Percentiles rank a stretch among this genome's conserved stretches.
These are phyloP conservation scores for Calophaca sinica DNA, from an alignment of 306 rosid species.

Conservation along the genomic window DNA sequence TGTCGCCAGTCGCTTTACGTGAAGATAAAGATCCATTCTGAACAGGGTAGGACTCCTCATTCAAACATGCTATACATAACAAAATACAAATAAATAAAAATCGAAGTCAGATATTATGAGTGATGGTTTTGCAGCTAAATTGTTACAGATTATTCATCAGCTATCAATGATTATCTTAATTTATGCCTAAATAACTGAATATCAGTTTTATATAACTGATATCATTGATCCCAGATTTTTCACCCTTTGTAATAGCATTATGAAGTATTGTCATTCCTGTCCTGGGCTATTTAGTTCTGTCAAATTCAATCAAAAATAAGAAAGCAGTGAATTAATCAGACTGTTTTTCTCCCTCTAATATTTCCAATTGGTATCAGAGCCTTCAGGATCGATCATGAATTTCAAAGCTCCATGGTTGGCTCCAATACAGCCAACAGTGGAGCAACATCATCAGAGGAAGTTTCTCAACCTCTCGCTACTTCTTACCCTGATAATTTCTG, in stretches of 20 bases:
- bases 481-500: too few relatives aligned
- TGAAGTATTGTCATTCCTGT: too few relatives aligned
- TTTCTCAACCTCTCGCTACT: too few relatives aligned
- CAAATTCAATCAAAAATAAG: too few relatives aligned
- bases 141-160: background rate
- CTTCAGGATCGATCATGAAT: background rate
- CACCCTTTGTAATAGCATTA: background rate
- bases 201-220: background rate
- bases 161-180: background rate
- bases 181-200: background rate
- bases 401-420: background rate
- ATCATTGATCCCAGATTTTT: background rate
- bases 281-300: too few relatives aligned
- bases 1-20: slow-evolving; percentile 61
- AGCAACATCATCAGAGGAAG: background rate
- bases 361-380: too few relatives aligned
- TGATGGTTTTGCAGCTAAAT: background rate
- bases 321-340: too few relatives aligned
- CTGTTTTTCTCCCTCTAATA: too few relatives aligned
- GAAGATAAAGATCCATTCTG: slow-evolving; percentile 68
- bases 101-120: slow-evolving; percentile 40
- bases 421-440: background rate
- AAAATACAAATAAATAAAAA: slow-evolving; percentile 32
- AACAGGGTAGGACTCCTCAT: slow-evolving; percentile 87
- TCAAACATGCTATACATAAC: slow-evolving; percentile 71